Evolutionary conservation across 352 stramenopile species (phyloP).

Genomic region (Globisporangium irregulare): DNA sequence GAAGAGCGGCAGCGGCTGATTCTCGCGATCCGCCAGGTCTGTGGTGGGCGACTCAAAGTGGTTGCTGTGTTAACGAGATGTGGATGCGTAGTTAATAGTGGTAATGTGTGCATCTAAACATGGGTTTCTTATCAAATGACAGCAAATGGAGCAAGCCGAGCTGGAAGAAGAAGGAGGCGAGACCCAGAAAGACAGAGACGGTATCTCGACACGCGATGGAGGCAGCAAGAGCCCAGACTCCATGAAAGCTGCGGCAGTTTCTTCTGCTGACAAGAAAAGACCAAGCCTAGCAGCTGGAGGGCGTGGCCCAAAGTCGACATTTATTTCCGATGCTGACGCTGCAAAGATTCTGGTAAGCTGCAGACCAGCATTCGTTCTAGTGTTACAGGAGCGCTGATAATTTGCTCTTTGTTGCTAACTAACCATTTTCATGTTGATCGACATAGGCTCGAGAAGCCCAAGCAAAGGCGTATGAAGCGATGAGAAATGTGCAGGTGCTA

Average conservation of each 20-base stretch:
- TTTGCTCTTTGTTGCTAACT: background rate
- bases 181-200: background rate
- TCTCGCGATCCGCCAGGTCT: constrained; percentile 56
- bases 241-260: background rate
- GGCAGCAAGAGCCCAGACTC: background rate
- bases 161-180: constrained; percentile 15
- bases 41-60: background rate
- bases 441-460: constrained; percentile 26
- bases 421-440: background rate
- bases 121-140: background rate
- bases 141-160: constrained; percentile 27
- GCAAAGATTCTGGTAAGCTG: constrained; percentile 17
- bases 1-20: constrained; percentile 53
- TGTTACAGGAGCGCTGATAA: background rate
- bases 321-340: constrained; percentile 14
- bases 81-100: background rate
- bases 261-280: background rate
- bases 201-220: background rate
- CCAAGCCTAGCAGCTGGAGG: background rate
- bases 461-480: constrained; percentile 25
- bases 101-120: background rate
- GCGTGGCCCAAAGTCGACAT: background rate
- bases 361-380: background rate
- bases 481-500: constrained; percentile 24
- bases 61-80: background rate